Percentiles rank a stretch among this genome's conserved stretches.
Conservation (phyloP, 352 stramenopile genomes). For the Pythium grandisporangium region DNA sequence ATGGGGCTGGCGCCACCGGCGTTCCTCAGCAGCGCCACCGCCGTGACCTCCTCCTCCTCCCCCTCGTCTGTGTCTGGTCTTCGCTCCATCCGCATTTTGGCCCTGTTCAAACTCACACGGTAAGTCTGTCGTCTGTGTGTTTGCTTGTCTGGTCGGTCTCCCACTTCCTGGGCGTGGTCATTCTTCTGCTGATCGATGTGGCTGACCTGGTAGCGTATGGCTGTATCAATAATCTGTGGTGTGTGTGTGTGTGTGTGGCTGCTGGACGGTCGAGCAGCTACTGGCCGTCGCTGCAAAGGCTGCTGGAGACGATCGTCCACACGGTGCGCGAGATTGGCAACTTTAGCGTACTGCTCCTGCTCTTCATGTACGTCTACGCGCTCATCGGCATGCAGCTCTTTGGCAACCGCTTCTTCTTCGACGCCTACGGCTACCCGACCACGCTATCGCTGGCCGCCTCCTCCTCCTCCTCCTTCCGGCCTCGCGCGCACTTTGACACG, state of each 20-base stretch:
- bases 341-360: conserved; percentile 86
- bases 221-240: too few species aligned
- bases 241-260: too few species aligned
- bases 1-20: too few species aligned
- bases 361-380: conserved; percentile 93
- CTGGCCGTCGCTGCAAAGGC: conserved; percentile 88
- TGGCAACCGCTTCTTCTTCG: conserved; percentile 87
- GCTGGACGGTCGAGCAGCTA: too few species aligned
- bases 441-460: conserved; percentile 14
- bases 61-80: conserved; percentile 62
- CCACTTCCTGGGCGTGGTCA: too few species aligned
- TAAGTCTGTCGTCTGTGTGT: too few species aligned
- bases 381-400: conserved; percentile 92
- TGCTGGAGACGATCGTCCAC: conserved; percentile 86
- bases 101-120: conserved; percentile 86
- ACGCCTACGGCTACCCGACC: conserved; percentile 42
- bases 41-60: too few species aligned
- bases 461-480: conserved; percentile 27
- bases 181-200: too few species aligned
- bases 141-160: too few species aligned
- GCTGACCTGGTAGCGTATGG: too few species aligned
- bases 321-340: conserved; percentile 88
- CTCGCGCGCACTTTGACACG: conserved; percentile 57
- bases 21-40: too few species aligned
- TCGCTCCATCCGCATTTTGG: conserved; percentile 80